Percentiles rank a stretch among this genome's conserved stretches.
Evolutionary conservation across 1,139 yeast species (phyloP).

Genomic region (Candida tetrigidarum): DNA sequence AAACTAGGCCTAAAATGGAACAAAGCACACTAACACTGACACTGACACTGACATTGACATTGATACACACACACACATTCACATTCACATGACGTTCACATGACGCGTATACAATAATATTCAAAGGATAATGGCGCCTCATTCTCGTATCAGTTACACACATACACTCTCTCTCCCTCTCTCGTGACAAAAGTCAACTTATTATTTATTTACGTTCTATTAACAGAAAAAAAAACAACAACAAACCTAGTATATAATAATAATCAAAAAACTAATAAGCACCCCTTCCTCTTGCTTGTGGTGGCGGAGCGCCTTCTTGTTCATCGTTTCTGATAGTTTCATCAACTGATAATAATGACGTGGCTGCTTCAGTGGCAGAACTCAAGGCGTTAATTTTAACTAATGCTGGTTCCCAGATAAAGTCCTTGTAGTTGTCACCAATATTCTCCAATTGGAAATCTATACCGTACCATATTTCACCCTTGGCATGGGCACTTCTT

Average conservation of each 20-base stretch:
- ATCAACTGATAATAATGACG: conserved; percentile 87
- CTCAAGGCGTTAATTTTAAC: conserved; percentile 93
- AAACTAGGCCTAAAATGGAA: neutral
- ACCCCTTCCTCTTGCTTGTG: conserved; percentile 47
- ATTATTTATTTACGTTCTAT: conserved; percentile 3
- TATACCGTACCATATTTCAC: conserved; percentile 90
- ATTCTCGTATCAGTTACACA: no score
- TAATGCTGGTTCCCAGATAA: conserved; percentile 98
- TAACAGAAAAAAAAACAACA: neutral
- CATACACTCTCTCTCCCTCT: neutral
- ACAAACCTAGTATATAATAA: no score
- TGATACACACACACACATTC: no score
- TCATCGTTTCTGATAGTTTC: conserved; percentile 89
- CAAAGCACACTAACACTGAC: neutral
- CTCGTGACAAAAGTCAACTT: no score
- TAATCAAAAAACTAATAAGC: no score
- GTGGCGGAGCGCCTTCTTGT: conserved; percentile 40
- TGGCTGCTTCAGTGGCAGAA: conserved; percentile 98
- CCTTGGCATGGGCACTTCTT: conserved; percentile 93
- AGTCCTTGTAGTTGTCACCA: conserved; percentile 82
- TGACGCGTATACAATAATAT: neutral
- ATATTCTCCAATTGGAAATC: conserved; percentile 86
- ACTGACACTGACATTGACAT: no score
- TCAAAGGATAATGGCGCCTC: neutral
- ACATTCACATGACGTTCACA: neutral